Base-by-base conservation (phyloP, 208 protist genomes). In the Crithidia brevicula region DNA sequence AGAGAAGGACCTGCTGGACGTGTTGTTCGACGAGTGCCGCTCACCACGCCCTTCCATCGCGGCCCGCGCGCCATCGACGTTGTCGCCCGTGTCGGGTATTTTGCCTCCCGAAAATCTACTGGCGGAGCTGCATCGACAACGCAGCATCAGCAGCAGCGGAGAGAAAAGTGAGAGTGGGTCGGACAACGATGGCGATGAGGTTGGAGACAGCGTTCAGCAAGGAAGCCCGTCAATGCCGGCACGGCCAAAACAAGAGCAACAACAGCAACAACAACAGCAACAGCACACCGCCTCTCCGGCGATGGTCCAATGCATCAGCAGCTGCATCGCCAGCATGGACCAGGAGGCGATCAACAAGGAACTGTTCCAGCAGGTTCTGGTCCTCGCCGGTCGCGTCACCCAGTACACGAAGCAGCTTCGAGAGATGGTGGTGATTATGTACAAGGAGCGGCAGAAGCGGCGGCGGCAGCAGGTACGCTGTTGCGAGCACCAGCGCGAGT, bases 311-410 rank as follows among this genome's bases (percentile, higher is more conserved):
- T 16, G 50, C 50, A 31, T 54, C 27, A 27, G 42, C 23, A 49
- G 36, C 61, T 56, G 15, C 36, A 13, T 49, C 1, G 33, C 61
- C 4, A 23, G 38, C 43, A 56, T 52, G 30, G 49, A 67, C 27
- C 5, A 22, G 8, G n/a, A 10, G 0, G 27, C 2, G 16, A 36
- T 28, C 10, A 3, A 65, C 27, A 23, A 15, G 18, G 66, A 72
- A 22, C 18, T 72, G 18, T 72, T 72, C 20, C 30, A 59, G 42
- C 52, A 72, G 42, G 18, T 46, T 18, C 31, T 63, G 10, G 38
- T 40, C 23, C 30, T 47, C 15, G 59, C n/a, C n/a, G n/a, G n/a
- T n/a, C n/a, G n/a, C n/a, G n/a, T n/a, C n/a, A n/a, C n/a, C n/a
- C n/a, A n/a, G n/a, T n/a, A n/a, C n/a, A n/a, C n/a, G n/a, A n/a